Conservation (phyloP, 1,284 basidiomycete species). For the Cutaneotrichosporon dermatis region DNA sequence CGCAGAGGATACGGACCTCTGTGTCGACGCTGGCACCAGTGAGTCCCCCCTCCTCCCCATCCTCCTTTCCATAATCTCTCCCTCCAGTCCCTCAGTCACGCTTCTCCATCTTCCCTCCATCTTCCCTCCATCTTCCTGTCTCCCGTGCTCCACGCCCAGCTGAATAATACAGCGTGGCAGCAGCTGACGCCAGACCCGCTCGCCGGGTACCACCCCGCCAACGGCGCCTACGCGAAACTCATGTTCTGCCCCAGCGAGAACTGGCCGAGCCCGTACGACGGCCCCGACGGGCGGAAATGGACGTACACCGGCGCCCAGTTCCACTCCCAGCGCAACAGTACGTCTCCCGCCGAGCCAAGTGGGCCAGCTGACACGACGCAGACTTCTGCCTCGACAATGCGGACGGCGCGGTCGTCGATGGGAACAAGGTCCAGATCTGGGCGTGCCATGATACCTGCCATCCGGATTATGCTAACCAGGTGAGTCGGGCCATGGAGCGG, state of each 20-base stretch:
- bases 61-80: too few relatives aligned
- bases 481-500: neutral
- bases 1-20: neutral
- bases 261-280: constrained; percentile 3
- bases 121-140: too few relatives aligned
- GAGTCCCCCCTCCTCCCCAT: neutral
- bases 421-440: constrained; percentile 8
- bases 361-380: neutral
- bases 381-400: constrained; percentile 6
- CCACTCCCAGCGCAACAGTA: neutral
- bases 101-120: too few relatives aligned
- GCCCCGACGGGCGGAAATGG: neutral
- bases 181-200: neutral
- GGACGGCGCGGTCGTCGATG: neutral
- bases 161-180: neutral
- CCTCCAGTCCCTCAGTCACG: too few relatives aligned
- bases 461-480: neutral
- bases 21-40: constrained; percentile 4
- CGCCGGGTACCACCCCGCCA: neutral
- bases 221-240: neutral
- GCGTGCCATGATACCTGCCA: neutral
- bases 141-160: neutral
- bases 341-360: too few relatives aligned
- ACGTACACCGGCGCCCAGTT: neutral
- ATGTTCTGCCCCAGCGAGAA: neutral